Evolutionary conservation across 1,284 basidiomycete genomes (phyloP).

Genomic region (Tilletia indica): DNA sequence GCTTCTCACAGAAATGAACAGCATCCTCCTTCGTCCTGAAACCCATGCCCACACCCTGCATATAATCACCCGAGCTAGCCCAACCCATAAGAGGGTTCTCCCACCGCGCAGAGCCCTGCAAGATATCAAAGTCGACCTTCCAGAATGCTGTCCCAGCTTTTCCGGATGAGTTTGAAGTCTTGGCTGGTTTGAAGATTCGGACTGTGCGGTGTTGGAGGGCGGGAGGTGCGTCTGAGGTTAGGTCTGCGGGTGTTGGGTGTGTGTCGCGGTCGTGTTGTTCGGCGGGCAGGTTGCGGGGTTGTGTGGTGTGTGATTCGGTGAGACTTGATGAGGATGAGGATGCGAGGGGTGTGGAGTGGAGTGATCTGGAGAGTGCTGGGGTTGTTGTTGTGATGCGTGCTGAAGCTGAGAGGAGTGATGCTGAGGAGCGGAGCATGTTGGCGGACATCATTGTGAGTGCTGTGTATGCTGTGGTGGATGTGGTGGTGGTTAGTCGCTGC

Average conservation of each 20-base stretch:
- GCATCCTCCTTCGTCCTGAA: conserved; percentile 91
- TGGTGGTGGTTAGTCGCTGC: no score
- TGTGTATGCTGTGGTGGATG: no score
- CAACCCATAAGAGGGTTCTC: conserved; percentile 99
- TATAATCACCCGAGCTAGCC: conserved; percentile 88
- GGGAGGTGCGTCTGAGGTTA: conserved; percentile 48
- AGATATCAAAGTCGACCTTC: conserved; percentile 91
- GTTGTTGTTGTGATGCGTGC: background rate
- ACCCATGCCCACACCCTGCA: conserved; percentile 84
- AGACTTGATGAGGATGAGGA: background rate
- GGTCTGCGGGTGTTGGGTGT: conserved; percentile 35
- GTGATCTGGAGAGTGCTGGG: background rate
- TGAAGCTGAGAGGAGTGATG: background rate
- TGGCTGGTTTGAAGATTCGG: conserved; percentile 87
- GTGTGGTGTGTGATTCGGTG: background rate
- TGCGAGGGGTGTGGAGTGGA: background rate
- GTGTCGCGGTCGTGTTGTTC: conserved; percentile 40
- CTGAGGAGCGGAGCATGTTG: background rate
- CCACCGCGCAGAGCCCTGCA: conserved; percentile 87
- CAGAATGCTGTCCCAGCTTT: conserved; percentile 79
- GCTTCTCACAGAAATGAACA: conserved; percentile 84
- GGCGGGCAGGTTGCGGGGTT: conserved; percentile 33
- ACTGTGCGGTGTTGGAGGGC: conserved; percentile 83
- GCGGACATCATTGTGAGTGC: background rate
- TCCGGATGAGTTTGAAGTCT: conserved; percentile 93